A percentile compares a stretch with the other conserved stretches of the same genome.
These are phyloP conservation scores for Tephrocybe rancida DNA, from an alignment of 768 basidiomycete species.

Conservation along the genomic window DNA sequence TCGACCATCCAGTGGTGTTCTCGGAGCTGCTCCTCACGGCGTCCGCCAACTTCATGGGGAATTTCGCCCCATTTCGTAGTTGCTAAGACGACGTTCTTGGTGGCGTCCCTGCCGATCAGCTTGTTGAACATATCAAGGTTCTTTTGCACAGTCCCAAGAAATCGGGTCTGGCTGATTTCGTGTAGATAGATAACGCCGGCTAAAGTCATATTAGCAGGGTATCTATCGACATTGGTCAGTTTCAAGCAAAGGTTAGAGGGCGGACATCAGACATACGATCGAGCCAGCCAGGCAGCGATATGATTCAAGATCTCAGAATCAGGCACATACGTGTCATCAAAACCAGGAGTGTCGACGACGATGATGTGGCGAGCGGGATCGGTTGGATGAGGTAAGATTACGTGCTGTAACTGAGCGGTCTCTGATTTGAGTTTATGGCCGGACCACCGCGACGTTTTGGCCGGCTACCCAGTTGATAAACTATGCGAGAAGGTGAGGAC, in stretches of 20 bases:
- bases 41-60: background rate
- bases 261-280: constrained; percentile 3
- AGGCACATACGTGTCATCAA: constrained; percentile 1
- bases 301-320: constrained; percentile 1
- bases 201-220: constrained; percentile 14
- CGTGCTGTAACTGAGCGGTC: constrained; percentile 15
- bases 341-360: constrained; percentile 15
- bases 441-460: constrained; percentile 1
- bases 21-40: constrained; percentile 8
- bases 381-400: constrained; percentile 10
- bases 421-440: constrained; percentile 14
- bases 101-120: constrained; percentile 15
- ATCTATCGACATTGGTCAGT: constrained; percentile 1
- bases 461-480: constrained; percentile 14
- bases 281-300: constrained; percentile 12
- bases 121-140: constrained; percentile 21
- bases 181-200: constrained; percentile 19
- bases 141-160: constrained; percentile 19
- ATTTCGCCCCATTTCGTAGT: constrained; percentile 16
- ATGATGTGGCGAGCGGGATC: constrained; percentile 8
- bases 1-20: constrained; percentile 13
- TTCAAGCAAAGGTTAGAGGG: background rate
- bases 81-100: constrained; percentile 16
- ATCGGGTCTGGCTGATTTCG: constrained; percentile 21
- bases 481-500: background rate